These are phyloP conservation scores for Saccharomycopsis sp. DNA, from an alignment of 805 yeast genomes.

Conservation along the genomic window DNA sequence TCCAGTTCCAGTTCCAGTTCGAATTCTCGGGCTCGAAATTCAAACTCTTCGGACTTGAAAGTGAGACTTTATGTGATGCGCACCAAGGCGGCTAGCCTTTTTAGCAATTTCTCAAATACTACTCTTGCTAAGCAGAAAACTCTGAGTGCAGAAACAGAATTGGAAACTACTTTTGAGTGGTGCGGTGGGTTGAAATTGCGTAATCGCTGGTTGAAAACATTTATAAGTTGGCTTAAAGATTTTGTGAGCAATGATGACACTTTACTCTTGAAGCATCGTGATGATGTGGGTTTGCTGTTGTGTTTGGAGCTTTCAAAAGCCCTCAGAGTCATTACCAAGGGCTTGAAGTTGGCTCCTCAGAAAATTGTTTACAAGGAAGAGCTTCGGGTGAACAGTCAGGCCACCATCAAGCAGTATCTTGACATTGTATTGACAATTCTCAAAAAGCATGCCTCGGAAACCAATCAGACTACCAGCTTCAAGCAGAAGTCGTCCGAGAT, in stretches of 20 bases:
- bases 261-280: background rate
- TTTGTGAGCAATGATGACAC: background rate
- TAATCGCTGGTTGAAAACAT: background rate
- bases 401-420: conserved; percentile 9
- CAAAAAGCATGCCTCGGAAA: conserved; percentile 26
- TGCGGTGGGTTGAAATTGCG: conserved; percentile 1
- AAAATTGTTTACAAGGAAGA: background rate
- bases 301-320: conserved; percentile 10
- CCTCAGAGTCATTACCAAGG: background rate
- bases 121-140: no score
- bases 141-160: no score
- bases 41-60: no score
- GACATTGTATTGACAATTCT: background rate
- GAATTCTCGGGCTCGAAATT: no score
- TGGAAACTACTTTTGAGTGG: no score
- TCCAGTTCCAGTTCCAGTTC: no score
- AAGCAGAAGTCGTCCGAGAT: conserved; percentile 48
- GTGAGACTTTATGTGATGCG: no score
- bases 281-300: background rate
- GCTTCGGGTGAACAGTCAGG: conserved; percentile 5
- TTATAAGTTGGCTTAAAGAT: conserved; percentile 11
- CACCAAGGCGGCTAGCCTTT: no score
- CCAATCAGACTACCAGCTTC: conserved; percentile 35
- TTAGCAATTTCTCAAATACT: no score
- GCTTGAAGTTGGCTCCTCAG: conserved; percentile 4